A percentile compares a stretch with the other conserved stretches of the same genome.
Conservation (phyloP, 176 grass and related monocot genomes). For the Puccinellia tenuiflora region DNA sequence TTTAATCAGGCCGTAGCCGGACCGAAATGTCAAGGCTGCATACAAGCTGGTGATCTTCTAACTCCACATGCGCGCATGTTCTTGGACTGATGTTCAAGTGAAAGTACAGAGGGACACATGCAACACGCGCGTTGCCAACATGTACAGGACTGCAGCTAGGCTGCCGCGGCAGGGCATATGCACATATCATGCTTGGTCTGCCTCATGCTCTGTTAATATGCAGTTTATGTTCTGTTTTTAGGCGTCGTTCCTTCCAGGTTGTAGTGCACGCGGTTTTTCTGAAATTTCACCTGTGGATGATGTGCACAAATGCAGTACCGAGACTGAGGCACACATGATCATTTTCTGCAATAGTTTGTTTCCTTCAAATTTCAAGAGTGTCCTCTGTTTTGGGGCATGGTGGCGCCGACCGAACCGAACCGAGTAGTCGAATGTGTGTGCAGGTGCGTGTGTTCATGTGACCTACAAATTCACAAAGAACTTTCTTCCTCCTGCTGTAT, state of each 20-base stretch:
- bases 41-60: background rate
- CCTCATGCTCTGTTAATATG: background rate
- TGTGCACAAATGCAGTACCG: background rate
- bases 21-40: background rate
- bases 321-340: background rate
- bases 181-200: background rate
- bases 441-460: no score
- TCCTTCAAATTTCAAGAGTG: no score
- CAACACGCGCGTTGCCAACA: background rate
- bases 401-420: no score
- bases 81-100: background rate
- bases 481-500: no score
- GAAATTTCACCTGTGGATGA: no score
- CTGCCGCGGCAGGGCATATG: background rate
- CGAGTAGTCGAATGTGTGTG: no score
- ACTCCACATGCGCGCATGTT: slow-evolving; percentile 40
- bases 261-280: no score
- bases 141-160: background rate
- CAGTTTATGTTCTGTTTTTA: background rate
- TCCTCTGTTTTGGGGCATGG: no score
- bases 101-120: background rate
- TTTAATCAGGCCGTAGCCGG: background rate
- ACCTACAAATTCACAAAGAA: no score
- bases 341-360: no score
- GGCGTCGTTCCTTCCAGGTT: no score